Evolutionary conservation across 768 basidiomycete species (phyloP).

Genomic region (Tricholoma bakamatsutake): DNA sequence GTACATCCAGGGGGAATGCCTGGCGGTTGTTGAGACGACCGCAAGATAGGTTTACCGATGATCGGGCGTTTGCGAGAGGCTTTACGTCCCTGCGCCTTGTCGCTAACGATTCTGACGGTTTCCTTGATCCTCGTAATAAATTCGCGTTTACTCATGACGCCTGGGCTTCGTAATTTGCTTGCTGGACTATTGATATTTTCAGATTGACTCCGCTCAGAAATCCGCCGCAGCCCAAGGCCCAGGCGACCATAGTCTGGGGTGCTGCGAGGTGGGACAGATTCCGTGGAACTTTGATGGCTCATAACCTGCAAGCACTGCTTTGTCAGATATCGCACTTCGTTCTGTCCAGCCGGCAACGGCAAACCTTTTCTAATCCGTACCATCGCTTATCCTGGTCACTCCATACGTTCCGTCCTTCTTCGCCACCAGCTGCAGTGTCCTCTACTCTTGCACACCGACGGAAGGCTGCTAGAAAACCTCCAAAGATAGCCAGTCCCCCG

Average conservation of each 20-base stretch:
- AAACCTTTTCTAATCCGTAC: conserved; percentile 49
- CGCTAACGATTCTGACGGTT: conserved; percentile 65
- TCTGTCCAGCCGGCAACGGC: conserved; percentile 11
- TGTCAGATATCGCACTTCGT: conserved; percentile 16
- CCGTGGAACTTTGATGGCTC: conserved; percentile 14
- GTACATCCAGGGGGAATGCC: conserved; percentile 6
- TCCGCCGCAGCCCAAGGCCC: conserved; percentile 46
- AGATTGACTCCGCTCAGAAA: conserved; percentile 37
- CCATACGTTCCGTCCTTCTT: conserved; percentile 53
- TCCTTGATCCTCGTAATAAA: conserved; percentile 59
- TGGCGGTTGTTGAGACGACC: conserved; percentile 20
- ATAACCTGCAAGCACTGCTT: conserved; percentile 3
- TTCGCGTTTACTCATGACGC: conserved; percentile 64
- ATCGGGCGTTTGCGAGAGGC: conserved; percentile 35
- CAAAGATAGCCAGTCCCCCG: conserved; percentile 52
- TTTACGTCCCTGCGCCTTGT: conserved; percentile 36
- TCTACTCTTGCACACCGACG: conserved; percentile 51
- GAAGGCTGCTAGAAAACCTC: conserved; percentile 47
- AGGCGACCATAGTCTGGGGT: conserved; percentile 25
- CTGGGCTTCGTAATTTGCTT: conserved; percentile 34
- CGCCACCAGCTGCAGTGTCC: conserved; percentile 55
- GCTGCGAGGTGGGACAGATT: conserved; percentile 10
- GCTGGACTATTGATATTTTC: conserved; percentile 19
- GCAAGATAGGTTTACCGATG: conserved; percentile 55
- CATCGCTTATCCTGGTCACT: conserved; percentile 62